Conservation (phyloP, 345 rosid genomes). For the Isatis tinctoria region DNA sequence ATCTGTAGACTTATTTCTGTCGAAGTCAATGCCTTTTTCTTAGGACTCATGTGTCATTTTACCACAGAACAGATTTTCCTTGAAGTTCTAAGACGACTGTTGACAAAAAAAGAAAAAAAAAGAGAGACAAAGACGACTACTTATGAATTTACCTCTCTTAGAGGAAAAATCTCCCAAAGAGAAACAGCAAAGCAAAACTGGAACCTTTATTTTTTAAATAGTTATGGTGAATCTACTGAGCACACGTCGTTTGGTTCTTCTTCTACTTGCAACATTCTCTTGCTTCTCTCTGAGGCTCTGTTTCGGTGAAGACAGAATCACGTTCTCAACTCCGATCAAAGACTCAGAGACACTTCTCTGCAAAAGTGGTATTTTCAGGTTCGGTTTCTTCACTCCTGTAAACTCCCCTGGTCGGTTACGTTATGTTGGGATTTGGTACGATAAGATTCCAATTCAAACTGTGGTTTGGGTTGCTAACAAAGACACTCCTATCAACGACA, state of each 20-base stretch:
- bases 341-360: conserved; percentile 39
- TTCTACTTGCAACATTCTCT: conserved; percentile 18
- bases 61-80: neutral
- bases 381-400: conserved; percentile 58
- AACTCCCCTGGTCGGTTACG: conserved; percentile 33
- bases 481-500: conserved; percentile 39
- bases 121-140: conserved; percentile 11
- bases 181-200: neutral
- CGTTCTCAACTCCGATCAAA: conserved; percentile 27
- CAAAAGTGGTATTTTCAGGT: conserved; percentile 30
- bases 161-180: neutral
- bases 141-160: neutral
- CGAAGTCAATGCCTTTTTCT: neutral
- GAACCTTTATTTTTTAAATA: neutral
- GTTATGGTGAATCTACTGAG: neutral
- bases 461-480: conserved; percentile 58
- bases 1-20: neutral
- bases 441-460: conserved; percentile 15
- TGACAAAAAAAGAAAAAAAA: too few relatives aligned
- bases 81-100: too few relatives aligned
- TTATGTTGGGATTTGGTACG: conserved; percentile 59
- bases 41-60: neutral
- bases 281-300: conserved; percentile 6
- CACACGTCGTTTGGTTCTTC: conserved; percentile 7
- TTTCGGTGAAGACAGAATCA: conserved; percentile 33